Evolutionary conservation across 163 green algal species (phyloP).

Genomic region (Scenedesmus sp.): DNA sequence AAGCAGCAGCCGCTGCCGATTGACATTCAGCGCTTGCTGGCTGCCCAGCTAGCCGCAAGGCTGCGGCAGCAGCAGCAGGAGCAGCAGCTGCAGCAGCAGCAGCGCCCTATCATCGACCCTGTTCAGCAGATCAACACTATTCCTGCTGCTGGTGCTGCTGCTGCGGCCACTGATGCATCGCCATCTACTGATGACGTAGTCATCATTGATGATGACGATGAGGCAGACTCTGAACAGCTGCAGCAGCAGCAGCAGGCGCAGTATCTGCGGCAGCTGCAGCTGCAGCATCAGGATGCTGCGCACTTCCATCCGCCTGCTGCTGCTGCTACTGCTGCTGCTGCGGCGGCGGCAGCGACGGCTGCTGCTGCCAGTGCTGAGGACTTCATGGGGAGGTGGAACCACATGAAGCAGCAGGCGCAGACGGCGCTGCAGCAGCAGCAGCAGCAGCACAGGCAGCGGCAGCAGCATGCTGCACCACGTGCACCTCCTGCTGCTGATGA

Average conservation of each 20-base stretch:
- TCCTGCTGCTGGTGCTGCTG: neutral
- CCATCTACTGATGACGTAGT: neutral
- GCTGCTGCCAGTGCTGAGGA: neutral
- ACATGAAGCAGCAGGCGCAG: neutral
- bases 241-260: conserved; percentile 14
- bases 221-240: neutral
- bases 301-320: neutral
- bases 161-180: neutral
- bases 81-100: neutral
- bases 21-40: neutral
- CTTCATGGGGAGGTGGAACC: neutral
- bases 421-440: neutral
- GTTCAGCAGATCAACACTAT: neutral
- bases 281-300: neutral
- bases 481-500: neutral
- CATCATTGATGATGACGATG: neutral
- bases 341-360: neutral
- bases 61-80: neutral
- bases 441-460: neutral
- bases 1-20: neutral
- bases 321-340: neutral
- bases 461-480: neutral
- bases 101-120: neutral
- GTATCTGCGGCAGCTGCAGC: neutral
- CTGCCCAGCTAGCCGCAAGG: neutral